Conservation (phyloP, 768 basidiomycete species). For the Pleurotus tuoliensis region DNA sequence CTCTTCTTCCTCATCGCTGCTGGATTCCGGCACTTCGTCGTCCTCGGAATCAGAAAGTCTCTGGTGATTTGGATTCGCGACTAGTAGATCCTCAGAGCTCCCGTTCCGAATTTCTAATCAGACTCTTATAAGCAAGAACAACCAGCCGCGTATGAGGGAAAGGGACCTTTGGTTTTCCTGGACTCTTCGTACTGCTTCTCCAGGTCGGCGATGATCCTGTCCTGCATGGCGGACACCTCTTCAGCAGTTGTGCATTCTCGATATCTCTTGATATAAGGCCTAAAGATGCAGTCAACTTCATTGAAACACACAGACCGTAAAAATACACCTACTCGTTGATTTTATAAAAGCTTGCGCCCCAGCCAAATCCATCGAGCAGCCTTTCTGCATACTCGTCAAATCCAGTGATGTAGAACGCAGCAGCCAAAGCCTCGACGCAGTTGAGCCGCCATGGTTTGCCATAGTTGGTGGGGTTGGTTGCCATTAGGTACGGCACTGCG, state of each 20-base stretch:
- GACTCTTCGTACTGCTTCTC: conserved; percentile 59
- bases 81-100: conserved; percentile 56
- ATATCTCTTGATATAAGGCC: conserved; percentile 71
- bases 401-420: conserved; percentile 91
- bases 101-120: conserved; percentile 19
- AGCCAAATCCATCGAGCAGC: conserved; percentile 79
- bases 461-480: conserved; percentile 96
- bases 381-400: conserved; percentile 78
- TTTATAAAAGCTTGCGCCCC: conserved; percentile 85
- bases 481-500: conserved; percentile 90
- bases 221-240: conserved; percentile 59
- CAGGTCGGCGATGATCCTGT: conserved; percentile 65
- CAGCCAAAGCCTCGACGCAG: conserved; percentile 92
- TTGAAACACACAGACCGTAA: too few species aligned
- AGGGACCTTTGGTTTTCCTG: conserved; percentile 46
- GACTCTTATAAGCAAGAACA: conserved; percentile 2
- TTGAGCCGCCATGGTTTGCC: conserved; percentile 96
- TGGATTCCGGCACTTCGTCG: conserved; percentile 11
- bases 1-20: conserved; percentile 15
- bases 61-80: conserved; percentile 66
- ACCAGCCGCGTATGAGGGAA: not conserved
- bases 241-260: conserved; percentile 60
- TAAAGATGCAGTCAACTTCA: conserved; percentile 17
- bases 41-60: conserved; percentile 13
- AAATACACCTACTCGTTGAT: conserved; percentile 65